These are phyloP conservation scores for Phytophthora aleatoria DNA, from an alignment of 352 stramenopile genomes.

Conservation along the genomic window DNA sequence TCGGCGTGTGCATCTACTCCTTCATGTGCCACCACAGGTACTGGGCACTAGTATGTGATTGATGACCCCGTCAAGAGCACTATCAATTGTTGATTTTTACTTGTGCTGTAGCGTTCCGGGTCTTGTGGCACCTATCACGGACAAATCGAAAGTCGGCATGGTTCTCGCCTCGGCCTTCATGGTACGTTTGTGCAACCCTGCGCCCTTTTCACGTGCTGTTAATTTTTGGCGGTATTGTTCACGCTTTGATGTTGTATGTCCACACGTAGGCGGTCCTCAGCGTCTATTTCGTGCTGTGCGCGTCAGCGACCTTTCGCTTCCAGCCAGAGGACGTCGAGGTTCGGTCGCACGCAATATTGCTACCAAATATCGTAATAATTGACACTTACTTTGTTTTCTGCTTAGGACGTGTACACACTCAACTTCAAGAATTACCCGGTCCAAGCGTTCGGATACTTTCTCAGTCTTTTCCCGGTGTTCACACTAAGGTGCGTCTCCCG, in stretches of 20 bases:
- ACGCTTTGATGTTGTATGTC: slow-evolving; percentile 9
- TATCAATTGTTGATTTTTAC: slow-evolving; percentile 1
- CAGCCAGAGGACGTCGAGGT: slow-evolving; percentile 81
- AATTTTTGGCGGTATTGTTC: slow-evolving; percentile 11
- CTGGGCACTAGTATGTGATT: neutral
- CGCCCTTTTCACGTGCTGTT: slow-evolving; percentile 8
- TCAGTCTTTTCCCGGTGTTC: slow-evolving; percentile 88
- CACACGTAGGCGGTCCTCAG: slow-evolving; percentile 63
- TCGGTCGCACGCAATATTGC: slow-evolving; percentile 19
- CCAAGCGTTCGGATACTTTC: slow-evolving; percentile 83
- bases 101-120: slow-evolving; percentile 62
- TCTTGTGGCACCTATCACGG: slow-evolving; percentile 78
- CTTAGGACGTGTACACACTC: slow-evolving; percentile 88
- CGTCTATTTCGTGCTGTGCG: slow-evolving; percentile 83
- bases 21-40: slow-evolving; percentile 93
- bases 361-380: slow-evolving; percentile 9
- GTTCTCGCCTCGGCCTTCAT: slow-evolving; percentile 73
- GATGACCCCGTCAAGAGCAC: neutral
- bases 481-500: slow-evolving; percentile 66
- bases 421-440: slow-evolving; percentile 88
- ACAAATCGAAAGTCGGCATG: slow-evolving; percentile 76
- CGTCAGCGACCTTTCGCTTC: slow-evolving; percentile 83
- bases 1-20: slow-evolving; percentile 89
- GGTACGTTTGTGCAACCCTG: slow-evolving; percentile 37
- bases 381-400: slow-evolving; percentile 20